These are phyloP conservation scores for Gautieria morchelliformis DNA, from an alignment of 768 basidiomycete species.

Conservation along the genomic window DNA sequence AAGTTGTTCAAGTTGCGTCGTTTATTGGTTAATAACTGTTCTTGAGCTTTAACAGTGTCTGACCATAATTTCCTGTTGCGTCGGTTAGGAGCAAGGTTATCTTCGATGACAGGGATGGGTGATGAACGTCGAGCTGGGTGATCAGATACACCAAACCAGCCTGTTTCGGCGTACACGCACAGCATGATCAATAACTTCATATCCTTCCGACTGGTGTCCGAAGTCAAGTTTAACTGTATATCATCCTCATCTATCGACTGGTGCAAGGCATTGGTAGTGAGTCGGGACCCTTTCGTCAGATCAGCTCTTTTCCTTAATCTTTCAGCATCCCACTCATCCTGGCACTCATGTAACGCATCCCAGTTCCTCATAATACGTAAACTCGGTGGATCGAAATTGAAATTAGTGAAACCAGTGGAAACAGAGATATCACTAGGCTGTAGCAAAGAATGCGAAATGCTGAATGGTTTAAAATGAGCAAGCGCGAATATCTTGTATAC, in stretches of 20 bases:
- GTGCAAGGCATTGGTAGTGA: background rate
- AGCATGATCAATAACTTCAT: background rate
- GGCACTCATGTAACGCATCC: slow-evolving; percentile 7
- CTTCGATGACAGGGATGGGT: background rate
- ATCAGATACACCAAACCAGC: background rate
- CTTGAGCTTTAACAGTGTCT: background rate
- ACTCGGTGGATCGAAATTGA: background rate
- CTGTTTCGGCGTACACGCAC: background rate
- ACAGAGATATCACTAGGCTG: background rate
- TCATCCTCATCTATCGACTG: background rate
- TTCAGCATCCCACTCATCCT: slow-evolving; percentile 13
- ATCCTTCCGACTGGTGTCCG: background rate
- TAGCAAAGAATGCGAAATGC: background rate
- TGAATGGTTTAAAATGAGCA: background rate
- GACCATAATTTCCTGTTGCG: background rate
- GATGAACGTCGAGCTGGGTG: background rate
- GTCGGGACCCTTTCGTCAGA: background rate
- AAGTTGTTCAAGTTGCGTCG: background rate
- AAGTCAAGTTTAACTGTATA: background rate
- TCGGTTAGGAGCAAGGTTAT: background rate
- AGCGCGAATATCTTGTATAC: slow-evolving; percentile 16
- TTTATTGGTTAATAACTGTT: background rate
- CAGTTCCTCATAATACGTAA: slow-evolving; percentile 5
- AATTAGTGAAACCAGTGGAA: background rate
- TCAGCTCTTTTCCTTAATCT: slow-evolving; percentile 1